Evolutionary conservation across 1,284 basidiomycete genomes (phyloP).

Genomic region (Macrocystidia cucumis): DNA sequence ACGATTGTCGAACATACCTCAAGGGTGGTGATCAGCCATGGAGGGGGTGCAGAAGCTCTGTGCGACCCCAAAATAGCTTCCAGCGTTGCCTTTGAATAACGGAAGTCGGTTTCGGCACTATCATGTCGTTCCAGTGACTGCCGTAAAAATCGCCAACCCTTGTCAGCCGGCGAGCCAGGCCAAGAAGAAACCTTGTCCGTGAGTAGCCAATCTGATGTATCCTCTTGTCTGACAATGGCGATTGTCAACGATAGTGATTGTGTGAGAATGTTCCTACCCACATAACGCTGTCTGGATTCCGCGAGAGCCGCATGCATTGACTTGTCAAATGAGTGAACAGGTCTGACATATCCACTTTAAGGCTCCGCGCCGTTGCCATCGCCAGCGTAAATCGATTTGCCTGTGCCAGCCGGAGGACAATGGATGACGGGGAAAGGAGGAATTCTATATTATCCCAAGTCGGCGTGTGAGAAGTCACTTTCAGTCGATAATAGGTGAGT

Average conservation of each 20-base stretch:
- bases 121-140: constrained; percentile 77
- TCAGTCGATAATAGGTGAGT: constrained; percentile 8
- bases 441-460: constrained; percentile 36
- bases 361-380: constrained; percentile 66
- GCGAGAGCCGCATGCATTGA: constrained; percentile 73
- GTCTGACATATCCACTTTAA: constrained; percentile 83
- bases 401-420: constrained; percentile 79
- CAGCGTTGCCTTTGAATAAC: constrained; percentile 69
- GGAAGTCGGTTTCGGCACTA: constrained; percentile 60
- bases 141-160: constrained; percentile 87
- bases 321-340: constrained; percentile 75
- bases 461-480: constrained; percentile 10
- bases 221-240: constrained; percentile 42
- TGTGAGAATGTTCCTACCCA: constrained; percentile 27
- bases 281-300: constrained; percentile 47
- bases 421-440: constrained; percentile 59
- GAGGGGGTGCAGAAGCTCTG: constrained; percentile 57
- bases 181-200: constrained; percentile 78
- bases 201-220: constrained; percentile 73
- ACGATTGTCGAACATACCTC: constrained; percentile 37
- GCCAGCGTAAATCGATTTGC: constrained; percentile 77
- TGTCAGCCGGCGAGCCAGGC: constrained; percentile 72
- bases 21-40: constrained; percentile 74
- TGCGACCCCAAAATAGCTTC: constrained; percentile 72
- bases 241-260: constrained; percentile 6